Evolutionary conservation across 768 basidiomycete genomes (phyloP).

Genomic region (Heimioporus sp.): DNA sequence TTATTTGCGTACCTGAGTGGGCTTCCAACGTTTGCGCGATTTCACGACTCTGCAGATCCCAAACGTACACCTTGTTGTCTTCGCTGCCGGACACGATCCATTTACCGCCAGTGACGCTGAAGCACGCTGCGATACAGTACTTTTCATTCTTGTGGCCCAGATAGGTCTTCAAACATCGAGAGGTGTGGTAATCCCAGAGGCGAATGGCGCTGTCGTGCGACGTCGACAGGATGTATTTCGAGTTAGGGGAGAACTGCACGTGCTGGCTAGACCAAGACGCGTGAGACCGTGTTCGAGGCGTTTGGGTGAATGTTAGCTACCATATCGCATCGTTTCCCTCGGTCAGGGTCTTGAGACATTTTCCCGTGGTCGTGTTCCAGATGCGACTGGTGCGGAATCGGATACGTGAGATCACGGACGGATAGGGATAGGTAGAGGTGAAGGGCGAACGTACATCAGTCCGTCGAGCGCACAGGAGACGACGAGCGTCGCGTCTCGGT

Average conservation of each 20-base stretch:
- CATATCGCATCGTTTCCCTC: constrained; percentile 86
- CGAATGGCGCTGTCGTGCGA: constrained; percentile 92
- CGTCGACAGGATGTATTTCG: constrained; percentile 90
- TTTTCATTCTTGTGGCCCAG: constrained; percentile 78
- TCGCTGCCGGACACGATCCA: constrained; percentile 94
- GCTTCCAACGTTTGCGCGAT: constrained; percentile 78
- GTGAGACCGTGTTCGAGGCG: background rate
- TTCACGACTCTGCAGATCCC: constrained; percentile 88
- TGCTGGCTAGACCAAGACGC: constrained; percentile 57
- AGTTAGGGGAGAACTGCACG: constrained; percentile 94
- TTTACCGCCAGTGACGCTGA: constrained; percentile 80
- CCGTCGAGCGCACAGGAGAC: constrained; percentile 93
- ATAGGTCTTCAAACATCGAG: constrained; percentile 89
- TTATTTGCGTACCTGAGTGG: constrained; percentile 57
- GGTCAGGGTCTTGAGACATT: constrained; percentile 94
- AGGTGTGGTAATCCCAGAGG: constrained; percentile 93
- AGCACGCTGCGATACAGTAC: constrained; percentile 82
- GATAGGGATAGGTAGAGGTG: constrained; percentile 26
- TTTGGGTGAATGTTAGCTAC: constrained; percentile 33
- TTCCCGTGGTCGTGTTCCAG: constrained; percentile 90
- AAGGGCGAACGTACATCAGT: constrained; percentile 82
- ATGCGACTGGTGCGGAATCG: constrained; percentile 71
- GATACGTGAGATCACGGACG: background rate
- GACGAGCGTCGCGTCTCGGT: constrained; percentile 85
- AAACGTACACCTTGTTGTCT: constrained; percentile 85